phyloP scores from a whole-genome alignment of 208 protist genomes.

The Trypanosoma platydactyli region DNA sequence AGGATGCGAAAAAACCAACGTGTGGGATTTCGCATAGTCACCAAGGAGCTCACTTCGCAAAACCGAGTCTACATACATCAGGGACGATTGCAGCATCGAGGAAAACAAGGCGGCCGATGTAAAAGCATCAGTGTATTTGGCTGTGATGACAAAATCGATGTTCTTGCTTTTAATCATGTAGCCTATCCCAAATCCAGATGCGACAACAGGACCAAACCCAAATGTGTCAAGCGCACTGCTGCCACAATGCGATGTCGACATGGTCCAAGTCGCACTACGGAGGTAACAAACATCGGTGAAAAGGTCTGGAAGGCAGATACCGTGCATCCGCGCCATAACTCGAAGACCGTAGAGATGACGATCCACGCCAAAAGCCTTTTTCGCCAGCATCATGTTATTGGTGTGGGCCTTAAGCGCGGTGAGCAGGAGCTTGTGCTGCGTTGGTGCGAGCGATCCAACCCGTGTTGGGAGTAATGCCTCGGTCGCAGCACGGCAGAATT shows the following conservation, averaged over 20 bases:
- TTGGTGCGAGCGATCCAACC: constrained; percentile 27
- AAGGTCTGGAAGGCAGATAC: constrained; percentile 32
- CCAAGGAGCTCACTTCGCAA: constrained; percentile 15
- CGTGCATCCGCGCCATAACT: constrained; percentile 32
- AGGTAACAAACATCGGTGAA: constrained; percentile 36
- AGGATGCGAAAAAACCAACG: constrained; percentile 24
- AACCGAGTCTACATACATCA: constrained; percentile 36
- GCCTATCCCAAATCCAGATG: constrained; percentile 44
- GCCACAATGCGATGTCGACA: constrained; percentile 54
- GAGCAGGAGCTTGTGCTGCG: constrained; percentile 28
- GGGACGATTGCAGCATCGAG: constrained; percentile 32
- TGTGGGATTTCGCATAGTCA: constrained; percentile 1
- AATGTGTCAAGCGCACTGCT: constrained; percentile 38
- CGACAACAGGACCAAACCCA: constrained; percentile 53
- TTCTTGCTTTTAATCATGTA: constrained; percentile 43
- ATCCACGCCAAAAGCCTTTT: constrained; percentile 46
- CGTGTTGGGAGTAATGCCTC: constrained; percentile 28
- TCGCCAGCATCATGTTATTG: constrained; percentile 49
- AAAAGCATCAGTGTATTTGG: constrained; percentile 27
- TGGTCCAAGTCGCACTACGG: constrained; percentile 29
- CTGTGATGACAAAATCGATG: constrained; percentile 37
- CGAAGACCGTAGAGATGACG: constrained; percentile 46
- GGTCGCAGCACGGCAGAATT: constrained; percentile 30
- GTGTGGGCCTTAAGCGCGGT: constrained; percentile 30
- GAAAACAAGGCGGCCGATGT: constrained; percentile 32